Evolutionary conservation across 148 eudicot genomes (phyloP), one percentile per base, ranked within the genome.

Genomic region (Polygonum aviculare): DNA sequence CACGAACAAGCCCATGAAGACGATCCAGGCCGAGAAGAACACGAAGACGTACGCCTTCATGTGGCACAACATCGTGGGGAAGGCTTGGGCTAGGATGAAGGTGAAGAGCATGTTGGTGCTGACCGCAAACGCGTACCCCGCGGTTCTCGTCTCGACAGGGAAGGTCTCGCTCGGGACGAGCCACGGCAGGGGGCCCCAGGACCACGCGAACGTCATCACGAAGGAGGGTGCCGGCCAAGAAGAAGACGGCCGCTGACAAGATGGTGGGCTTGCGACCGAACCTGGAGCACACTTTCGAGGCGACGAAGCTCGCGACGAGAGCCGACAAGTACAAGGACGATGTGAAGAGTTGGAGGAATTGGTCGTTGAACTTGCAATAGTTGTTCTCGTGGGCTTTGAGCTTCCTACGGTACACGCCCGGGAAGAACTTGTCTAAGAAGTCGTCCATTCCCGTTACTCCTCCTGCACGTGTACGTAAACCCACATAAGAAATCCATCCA

Each of bases 401-500:
- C 71, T 90, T 87, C 76, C 93, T 86, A 33, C 60, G 55, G 79
- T 87, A 89, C 8, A 90, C 83, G 47, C 78, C 62, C 6, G 93
- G 96, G 83, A 94, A 94, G 81, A 94, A 94, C 77, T 87, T 83
- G 52, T 76, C 57, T 81, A 94, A 76, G 83, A 94, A 94, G 76
- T 87, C 90, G 54, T 90, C 93, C 98, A 94, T 94, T 50, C 96
- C 90, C 40, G 98, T 94, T 76, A 94, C 98, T 22, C 98, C 98
- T n/a, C 98, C 98, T 94, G 11, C 51, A 26, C 31, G 31, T 26
- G 31, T 26, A 26, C 31, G 31, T 26, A 26, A 26, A 26, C 31
- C 31, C 0, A 26, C 31, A 26, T 26, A 26, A 26, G 31, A 0
- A 48, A 48, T 48, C 0, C 51, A 48, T 48, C 10, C 14, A 1